These are phyloP conservation scores for Alternaria metachromatica DNA, from an alignment of 2,329 filamentous ascomycete species.

Conservation along the genomic window DNA sequence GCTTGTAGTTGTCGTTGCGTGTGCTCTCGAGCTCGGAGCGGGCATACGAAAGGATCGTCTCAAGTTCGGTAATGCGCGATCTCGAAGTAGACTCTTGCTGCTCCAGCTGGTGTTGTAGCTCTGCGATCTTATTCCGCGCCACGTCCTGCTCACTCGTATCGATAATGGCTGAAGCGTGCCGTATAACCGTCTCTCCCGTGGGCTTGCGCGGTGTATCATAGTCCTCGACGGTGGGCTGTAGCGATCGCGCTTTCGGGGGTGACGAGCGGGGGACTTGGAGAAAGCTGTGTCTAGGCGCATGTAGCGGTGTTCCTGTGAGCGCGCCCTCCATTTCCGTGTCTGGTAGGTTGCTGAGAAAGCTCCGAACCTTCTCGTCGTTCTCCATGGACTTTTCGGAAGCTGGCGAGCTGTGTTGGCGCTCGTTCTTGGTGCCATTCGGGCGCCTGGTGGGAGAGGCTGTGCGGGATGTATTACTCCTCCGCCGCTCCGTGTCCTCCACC, in stretches of 20 bases:
- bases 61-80: conserved; percentile 44
- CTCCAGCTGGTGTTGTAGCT: conserved; percentile 34
- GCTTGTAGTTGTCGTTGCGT: conserved; percentile 38
- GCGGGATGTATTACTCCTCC: conserved; percentile 1
- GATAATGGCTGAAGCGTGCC: conserved; percentile 28
- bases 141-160: conserved; percentile 16
- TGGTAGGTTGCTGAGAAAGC: conserved; percentile 47
- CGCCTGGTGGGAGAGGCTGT: conserved; percentile 32
- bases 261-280: conserved; percentile 37
- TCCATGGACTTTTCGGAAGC: conserved; percentile 44
- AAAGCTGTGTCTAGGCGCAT: conserved; percentile 30
- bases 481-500: conserved; percentile 19
- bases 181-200: conserved; percentile 45
- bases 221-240: conserved; percentile 48
- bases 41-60: conserved; percentile 44
- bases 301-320: conserved; percentile 34
- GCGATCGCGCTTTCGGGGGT: conserved; percentile 37
- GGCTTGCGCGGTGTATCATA: conserved; percentile 46
- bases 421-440: conserved; percentile 31
- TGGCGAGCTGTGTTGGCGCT: conserved; percentile 27
- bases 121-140: conserved; percentile 27
- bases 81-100: conserved; percentile 37
- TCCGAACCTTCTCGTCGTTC: conserved; percentile 48
- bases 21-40: conserved; percentile 40
- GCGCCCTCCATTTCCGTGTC: conserved; percentile 43